Percentiles rank a stretch among this genome's conserved stretches.
phyloP scores from a whole-genome alignment of 345 rosid genomes.

The Eucalyptus regnans region DNA sequence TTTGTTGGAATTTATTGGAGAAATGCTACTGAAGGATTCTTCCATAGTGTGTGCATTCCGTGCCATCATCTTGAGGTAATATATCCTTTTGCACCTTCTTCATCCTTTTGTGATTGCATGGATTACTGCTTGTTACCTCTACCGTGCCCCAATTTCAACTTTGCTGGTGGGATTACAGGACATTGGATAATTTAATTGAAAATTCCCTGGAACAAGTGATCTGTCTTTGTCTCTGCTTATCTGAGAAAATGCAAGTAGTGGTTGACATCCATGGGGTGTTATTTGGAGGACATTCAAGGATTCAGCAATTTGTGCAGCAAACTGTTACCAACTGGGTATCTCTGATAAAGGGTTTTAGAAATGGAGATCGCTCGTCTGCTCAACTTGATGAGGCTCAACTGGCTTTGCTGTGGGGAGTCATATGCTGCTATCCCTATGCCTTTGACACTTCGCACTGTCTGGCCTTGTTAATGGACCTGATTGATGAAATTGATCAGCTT shows the following conservation, averaged over 20 bases:
- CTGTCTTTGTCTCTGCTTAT: slow-evolving; percentile 36
- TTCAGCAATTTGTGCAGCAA: slow-evolving; percentile 26
- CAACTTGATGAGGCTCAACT: slow-evolving; percentile 21
- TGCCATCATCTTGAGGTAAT: slow-evolving; percentile 51
- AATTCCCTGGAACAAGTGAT: slow-evolving; percentile 48
- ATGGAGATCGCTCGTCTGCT: slow-evolving; percentile 8
- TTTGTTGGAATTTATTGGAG: slow-evolving; percentile 16
- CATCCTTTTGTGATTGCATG: not conserved
- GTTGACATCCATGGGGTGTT: slow-evolving; percentile 16
- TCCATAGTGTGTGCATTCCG: slow-evolving; percentile 31
- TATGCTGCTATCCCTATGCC: slow-evolving; percentile 50
- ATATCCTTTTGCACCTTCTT: not conserved
- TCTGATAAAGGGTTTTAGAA: slow-evolving; percentile 14
- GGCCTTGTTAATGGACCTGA: slow-evolving; percentile 31
- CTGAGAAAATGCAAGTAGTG: slow-evolving; percentile 44
- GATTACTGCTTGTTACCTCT: not conserved
- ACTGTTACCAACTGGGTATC: slow-evolving; percentile 12
- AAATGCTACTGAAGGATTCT: slow-evolving; percentile 42
- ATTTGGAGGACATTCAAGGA: slow-evolving; percentile 26
- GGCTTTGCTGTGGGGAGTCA: slow-evolving; percentile 62
- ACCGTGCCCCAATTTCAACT: not conserved
- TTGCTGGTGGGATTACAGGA: slow-evolving; percentile 36
- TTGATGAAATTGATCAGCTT: slow-evolving; percentile 41
- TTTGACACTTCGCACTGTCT: slow-evolving; percentile 20
- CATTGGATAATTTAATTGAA: slow-evolving; percentile 52